Percentiles rank a stretch among this genome's conserved stretches.
These are phyloP conservation scores for Cryptococcus neoformans DNA, from an alignment of 1,284 basidiomycete genomes.

Conservation along the genomic window DNA sequence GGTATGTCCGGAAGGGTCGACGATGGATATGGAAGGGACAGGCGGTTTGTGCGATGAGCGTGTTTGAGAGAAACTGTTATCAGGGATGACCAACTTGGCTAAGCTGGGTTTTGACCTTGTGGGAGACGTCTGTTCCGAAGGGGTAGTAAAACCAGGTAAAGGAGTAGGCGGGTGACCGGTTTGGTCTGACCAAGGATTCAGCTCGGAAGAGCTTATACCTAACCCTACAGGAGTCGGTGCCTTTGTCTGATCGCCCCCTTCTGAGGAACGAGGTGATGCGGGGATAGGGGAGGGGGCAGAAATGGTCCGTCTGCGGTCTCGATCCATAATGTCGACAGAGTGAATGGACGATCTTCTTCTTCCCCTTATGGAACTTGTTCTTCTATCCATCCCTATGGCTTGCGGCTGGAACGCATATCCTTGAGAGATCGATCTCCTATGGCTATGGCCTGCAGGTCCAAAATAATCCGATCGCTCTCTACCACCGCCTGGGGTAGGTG, in stretches of 20 bases:
- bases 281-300: too few species aligned
- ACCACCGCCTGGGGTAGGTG: slow-evolving; percentile 3
- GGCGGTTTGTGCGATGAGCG: too few species aligned
- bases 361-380: too few species aligned
- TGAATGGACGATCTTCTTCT: too few species aligned
- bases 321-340: too few species aligned
- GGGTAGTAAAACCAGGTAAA: background rate
- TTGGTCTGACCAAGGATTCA: slow-evolving; percentile 36
- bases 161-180: slow-evolving; percentile 21
- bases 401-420: background rate
- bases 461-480: slow-evolving; percentile 19
- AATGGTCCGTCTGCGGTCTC: too few species aligned
- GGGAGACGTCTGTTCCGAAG: background rate
- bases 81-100: slow-evolving; percentile 16
- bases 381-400: too few species aligned
- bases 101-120: slow-evolving; percentile 8
- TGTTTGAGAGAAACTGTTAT: background rate
- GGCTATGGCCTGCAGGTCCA: slow-evolving; percentile 11
- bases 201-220: slow-evolving; percentile 6
- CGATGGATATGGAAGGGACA: slow-evolving; percentile 27
- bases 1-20: slow-evolving; percentile 27
- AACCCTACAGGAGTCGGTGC: background rate
- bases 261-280: too few species aligned
- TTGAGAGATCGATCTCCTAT: slow-evolving; percentile 13
- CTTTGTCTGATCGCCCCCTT: background rate